A percentile compares a stretch with the other conserved stretches of the same genome.
Conservation (phyloP, 2,329 filamentous ascomycete genomes). For the Gnomoniopsis smithogilvyi region DNA sequence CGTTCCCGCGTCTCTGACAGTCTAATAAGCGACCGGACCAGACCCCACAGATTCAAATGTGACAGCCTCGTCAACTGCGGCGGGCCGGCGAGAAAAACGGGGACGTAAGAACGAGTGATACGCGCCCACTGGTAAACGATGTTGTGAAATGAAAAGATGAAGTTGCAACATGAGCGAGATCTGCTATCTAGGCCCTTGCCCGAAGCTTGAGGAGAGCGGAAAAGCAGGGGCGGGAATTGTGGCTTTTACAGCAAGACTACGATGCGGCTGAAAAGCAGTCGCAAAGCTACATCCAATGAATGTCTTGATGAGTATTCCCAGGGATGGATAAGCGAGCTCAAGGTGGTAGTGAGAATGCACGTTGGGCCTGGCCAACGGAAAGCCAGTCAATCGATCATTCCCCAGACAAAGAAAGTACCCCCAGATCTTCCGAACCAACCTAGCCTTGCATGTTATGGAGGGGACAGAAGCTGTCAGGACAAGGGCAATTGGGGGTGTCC, state of each 20-base stretch:
- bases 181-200: background rate
- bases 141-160: background rate
- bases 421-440: too few species aligned
- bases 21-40: background rate
- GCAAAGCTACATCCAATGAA: background rate
- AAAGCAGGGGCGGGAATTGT: background rate
- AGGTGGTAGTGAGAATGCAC: too few species aligned
- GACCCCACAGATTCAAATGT: background rate
- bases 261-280: conserved; percentile 5
- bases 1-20: background rate
- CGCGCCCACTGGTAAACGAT: background rate
- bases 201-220: too few species aligned
- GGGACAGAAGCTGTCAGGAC: too few species aligned
- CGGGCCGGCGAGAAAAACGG: background rate
- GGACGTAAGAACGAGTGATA: background rate
- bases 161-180: background rate
- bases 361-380: too few species aligned
- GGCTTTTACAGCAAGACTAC: background rate
- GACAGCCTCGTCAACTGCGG: background rate
- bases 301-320: background rate
- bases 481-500: too few species aligned
- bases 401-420: too few species aligned
- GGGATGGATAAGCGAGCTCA: too few species aligned
- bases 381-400: too few species aligned
- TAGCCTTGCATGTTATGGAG: too few species aligned